These are phyloP conservation scores for Fusarium sp. DNA, from an alignment of 2,329 filamentous ascomycete genomes.

Conservation along the genomic window DNA sequence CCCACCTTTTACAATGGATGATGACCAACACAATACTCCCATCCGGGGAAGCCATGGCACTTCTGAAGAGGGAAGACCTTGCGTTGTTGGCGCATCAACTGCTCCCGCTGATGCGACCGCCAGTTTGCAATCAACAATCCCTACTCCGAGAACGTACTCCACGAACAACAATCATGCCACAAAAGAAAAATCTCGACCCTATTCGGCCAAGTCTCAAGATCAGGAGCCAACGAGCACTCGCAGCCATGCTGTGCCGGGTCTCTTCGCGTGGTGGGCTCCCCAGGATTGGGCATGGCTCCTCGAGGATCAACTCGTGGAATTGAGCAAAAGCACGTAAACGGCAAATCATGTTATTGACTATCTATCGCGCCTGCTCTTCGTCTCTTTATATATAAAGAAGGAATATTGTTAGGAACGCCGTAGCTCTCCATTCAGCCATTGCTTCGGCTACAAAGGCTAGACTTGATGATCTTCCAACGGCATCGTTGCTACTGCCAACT, in stretches of 20 bases:
- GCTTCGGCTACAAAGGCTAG: background rate
- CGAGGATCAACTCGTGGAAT: background rate
- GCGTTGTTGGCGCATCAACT: background rate
- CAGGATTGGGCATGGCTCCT: background rate
- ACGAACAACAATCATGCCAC: background rate
- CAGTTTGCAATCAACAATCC: background rate
- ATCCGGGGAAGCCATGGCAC: fast-evolving
- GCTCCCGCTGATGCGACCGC: background rate
- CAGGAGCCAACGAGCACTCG: background rate
- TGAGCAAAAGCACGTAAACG: background rate
- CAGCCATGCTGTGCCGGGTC: background rate
- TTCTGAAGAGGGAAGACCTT: background rate
- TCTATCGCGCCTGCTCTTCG: background rate
- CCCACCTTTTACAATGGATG: fast-evolving
- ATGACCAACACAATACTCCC: background rate
- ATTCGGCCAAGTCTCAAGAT: background rate
- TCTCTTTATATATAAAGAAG: background rate
- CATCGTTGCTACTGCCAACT: background rate
- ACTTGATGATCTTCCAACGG: background rate
- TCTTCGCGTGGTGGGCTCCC: background rate
- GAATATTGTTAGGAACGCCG: background rate
- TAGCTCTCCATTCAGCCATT: background rate
- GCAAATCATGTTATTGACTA: background rate
- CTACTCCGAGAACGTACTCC: background rate
- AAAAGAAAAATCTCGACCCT: fast-evolving